Evolutionary conservation across 345 rosid species (phyloP), one percentile per base, ranked within the genome.

Genomic region (Rhizophora mangle): DNA sequence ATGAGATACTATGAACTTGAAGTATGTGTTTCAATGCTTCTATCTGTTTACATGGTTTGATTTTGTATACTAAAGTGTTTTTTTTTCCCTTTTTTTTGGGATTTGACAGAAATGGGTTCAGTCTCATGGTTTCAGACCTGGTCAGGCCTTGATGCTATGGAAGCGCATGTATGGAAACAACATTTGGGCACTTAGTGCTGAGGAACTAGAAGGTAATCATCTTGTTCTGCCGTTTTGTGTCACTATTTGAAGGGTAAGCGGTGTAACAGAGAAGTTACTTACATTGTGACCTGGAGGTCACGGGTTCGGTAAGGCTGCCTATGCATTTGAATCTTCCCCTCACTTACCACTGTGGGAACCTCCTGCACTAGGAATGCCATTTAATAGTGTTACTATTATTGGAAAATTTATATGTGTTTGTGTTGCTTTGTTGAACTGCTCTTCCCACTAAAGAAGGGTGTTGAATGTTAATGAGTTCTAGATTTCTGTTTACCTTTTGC

Each of bases 121-220:
- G 60, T 89, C 89, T 6, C 88, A 82, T 81, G 96, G 98, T 39
- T 94, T 82, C 84, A 76, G 97, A 53, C 85, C 97, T 2, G 96
- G 97, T 51, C 98, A 91, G 76, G 98, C 98, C 70, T 56, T 94
- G 82, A 94, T 91, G 97, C 80, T 94, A 57, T 89, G 98, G 96
- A 94, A 91, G 80, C 88, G 96, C 34, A 69, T 94, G n/a, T 94
- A 94, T 73, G 89, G 88, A 60, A 85, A 89, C 70, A 67, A 75
- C 63, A 81, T 85, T 37, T 94, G 95, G 95, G 97, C 95, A 2
- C 81, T 85, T 46, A 47, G 64, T 70, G 69, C 69, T 61, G 87
- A 89, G 66, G 92, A 88, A 67, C 75, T 94, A 27, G 80, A 91
- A 83, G 98, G 98, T 91, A 62, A 8, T 63, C 49, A 22, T 10